phyloP scores from a whole-genome alignment of 78 protist genomes.

The Planoprotostelium fungivorum region DNA sequence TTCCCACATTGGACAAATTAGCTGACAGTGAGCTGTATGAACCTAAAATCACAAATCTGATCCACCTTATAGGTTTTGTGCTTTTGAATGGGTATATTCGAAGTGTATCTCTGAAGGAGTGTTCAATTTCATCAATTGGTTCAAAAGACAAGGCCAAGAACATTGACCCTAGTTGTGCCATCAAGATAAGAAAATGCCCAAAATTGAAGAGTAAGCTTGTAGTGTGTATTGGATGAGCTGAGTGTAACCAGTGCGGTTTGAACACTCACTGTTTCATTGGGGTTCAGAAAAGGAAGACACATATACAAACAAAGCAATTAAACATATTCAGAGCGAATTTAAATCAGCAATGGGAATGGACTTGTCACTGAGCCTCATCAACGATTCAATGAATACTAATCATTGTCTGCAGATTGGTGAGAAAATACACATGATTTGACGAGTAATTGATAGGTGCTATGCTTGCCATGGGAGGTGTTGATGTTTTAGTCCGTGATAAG shows the following conservation, averaged over 20 bases:
- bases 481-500: background rate
- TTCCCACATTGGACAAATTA: no score
- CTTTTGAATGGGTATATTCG: background rate
- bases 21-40: no score
- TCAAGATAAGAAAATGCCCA: background rate
- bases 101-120: background rate
- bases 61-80: background rate
- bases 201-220: background rate
- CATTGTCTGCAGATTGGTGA: background rate
- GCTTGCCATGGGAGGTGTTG: background rate
- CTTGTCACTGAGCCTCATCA: background rate
- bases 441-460: background rate
- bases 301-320: background rate
- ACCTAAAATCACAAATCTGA: no score
- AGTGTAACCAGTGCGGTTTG: background rate
- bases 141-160: background rate
- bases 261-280: background rate
- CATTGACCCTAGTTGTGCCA: background rate
- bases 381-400: background rate
- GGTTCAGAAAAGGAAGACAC: background rate
- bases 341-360: background rate
- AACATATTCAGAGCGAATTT: background rate
- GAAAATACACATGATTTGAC: background rate
- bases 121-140: background rate
- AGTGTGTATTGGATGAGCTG: background rate